Evolutionary conservation across 2,329 filamentous ascomycete genomes (phyloP).

Genomic region (Ceratocystis harringtonii): DNA sequence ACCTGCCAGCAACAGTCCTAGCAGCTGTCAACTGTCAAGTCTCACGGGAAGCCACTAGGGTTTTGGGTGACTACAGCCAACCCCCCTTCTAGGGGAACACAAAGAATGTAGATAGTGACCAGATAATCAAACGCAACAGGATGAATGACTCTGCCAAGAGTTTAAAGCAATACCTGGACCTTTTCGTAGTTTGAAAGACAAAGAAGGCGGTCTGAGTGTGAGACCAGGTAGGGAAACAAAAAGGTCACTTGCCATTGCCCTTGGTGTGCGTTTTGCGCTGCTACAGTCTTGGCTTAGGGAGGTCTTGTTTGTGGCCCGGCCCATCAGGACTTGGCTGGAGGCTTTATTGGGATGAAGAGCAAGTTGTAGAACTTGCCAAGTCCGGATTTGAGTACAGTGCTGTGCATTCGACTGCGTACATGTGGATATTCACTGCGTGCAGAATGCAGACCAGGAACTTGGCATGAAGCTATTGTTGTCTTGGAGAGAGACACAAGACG

Average conservation of each 20-base stretch:
- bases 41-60: background rate
- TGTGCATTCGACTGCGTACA: background rate
- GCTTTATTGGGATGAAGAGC: background rate
- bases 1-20: background rate
- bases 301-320: background rate
- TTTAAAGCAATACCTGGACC: background rate
- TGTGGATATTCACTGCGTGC: background rate
- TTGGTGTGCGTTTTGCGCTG: background rate
- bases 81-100: background rate
- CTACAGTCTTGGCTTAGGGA: background rate
- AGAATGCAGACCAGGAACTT: background rate
- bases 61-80: background rate
- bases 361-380: background rate
- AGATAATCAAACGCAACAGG: background rate
- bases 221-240: background rate
- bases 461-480: background rate
- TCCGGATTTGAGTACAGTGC: background rate
- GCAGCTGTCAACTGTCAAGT: background rate
- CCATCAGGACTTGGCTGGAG: background rate
- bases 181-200: background rate
- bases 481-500: background rate
- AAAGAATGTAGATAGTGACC: background rate
- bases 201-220: background rate
- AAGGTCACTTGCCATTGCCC: background rate
- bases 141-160: background rate